Evolutionary conservation across 1,139 yeast species (phyloP), one percentile per base, ranked within the genome.

Genomic region (Taiozyma onychis): DNA sequence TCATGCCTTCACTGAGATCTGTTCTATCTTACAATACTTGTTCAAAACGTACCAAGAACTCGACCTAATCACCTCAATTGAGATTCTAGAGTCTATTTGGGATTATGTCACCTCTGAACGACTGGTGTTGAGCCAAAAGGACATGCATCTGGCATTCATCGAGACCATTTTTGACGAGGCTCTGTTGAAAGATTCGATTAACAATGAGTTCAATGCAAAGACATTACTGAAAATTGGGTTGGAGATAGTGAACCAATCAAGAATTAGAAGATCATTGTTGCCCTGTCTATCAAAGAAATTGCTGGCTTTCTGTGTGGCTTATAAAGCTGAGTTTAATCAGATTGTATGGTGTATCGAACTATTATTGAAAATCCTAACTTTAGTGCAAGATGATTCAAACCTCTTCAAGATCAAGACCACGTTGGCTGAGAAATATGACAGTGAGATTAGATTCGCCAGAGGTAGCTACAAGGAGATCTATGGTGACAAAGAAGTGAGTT

Each of bases 261-360:
- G 66, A 49, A 83, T 88, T 0, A 78, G 97, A 66, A 78, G 95
- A 57, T 75, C 87, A 13, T 68, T 90, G 14, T 68, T 88, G 28
- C 93, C 96, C 0, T 61, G 75, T 0, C 65, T 89, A 26, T 73
- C 86, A 3, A 64, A 63, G 32, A 61, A 68, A 22, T 54, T 85
- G 11, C 70, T 75, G 3, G 61, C 65, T 3, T 76, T 69, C 53
- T 83, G 79, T 57, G 51, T 71, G 2, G 52, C 58, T 1, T 50
- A 66, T 30, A 55, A 64, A 0, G 57, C 55, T 0, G 53, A 54
- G 2, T 77, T 81, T 55, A 78, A 73, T 43, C 61, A 66, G 14
- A 64, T 74, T 13, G 43, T 52, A 0, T 87, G 95, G 88, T 56
- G 86, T 1, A 73, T 78, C 3, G 71, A 74, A n/a, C 58, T 83